Conservation (phyloP, 257 asterid species). For the Orobanche coerulescens region DNA sequence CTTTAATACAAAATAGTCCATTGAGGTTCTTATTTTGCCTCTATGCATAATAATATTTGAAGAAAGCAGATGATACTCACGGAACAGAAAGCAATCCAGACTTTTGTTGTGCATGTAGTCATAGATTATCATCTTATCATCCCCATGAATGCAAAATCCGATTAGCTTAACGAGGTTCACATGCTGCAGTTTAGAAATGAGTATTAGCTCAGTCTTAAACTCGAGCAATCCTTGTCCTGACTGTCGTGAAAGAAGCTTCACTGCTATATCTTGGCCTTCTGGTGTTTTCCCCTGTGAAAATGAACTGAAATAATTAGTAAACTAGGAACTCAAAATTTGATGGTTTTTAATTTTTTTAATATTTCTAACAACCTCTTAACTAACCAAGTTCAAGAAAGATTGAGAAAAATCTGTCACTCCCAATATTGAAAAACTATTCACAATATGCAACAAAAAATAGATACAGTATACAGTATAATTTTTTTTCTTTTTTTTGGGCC, state of each 20-base stretch:
- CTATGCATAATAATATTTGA: too few relatives aligned
- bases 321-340: not conserved
- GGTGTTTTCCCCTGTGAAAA: conserved; percentile 36
- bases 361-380: not conserved
- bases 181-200: conserved; percentile 58
- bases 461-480: too few relatives aligned
- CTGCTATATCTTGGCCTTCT: conserved; percentile 51
- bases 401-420: not conserved
- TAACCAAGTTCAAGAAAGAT: not conserved
- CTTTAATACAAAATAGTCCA: too few relatives aligned
- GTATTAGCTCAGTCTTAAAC: conserved; percentile 52
- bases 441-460: too few relatives aligned
- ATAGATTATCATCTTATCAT: conserved; percentile 52
- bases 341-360: not conserved
- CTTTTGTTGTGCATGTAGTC: conserved; percentile 63
- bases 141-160: conserved; percentile 47
- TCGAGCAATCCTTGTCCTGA: conserved; percentile 59
- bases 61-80: conserved; percentile 23
- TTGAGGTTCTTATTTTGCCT: too few relatives aligned
- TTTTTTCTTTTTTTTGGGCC: too few relatives aligned
- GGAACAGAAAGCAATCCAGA: conserved; percentile 50
- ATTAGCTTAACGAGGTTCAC: conserved; percentile 52
- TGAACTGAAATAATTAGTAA: not conserved
- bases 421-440: not conserved
- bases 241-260: conserved; percentile 44